Percentiles rank a stretch among this genome's conserved stretches.
Evolutionary conservation across 2,329 filamentous ascomycete genomes (phyloP).

Genomic region (Hypoxylon sp.): DNA sequence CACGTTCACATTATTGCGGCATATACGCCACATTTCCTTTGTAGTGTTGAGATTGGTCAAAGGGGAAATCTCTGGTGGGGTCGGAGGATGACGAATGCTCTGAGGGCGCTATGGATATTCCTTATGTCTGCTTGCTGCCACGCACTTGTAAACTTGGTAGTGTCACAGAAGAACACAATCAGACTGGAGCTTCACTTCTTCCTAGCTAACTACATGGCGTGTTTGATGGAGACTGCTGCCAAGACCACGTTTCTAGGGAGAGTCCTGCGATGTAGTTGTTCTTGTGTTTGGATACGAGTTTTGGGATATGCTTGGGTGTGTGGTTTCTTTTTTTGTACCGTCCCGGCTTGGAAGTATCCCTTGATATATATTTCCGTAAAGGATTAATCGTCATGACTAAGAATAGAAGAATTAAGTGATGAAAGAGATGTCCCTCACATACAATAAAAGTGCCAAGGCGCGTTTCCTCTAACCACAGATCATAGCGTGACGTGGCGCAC

Average conservation of each 20-base stretch:
- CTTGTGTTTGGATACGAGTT: conserved; percentile 8
- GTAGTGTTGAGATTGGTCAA: not conserved
- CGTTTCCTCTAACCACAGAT: not conserved
- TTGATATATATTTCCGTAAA: not conserved
- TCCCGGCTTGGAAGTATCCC: conserved; percentile 22
- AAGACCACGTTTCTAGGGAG: not conserved
- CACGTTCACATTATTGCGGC: conserved; percentile 18
- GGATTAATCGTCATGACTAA: not conserved
- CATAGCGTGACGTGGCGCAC: not conserved
- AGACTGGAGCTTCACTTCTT: conserved; percentile 20
- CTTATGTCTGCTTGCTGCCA: conserved; percentile 21
- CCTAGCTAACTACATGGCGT: conserved; percentile 15
- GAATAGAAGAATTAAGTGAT: not conserved
- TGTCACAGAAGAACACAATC: not conserved
- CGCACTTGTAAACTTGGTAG: not conserved
- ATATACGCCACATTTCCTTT: conserved; percentile 10
- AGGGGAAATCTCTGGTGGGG: not conserved
- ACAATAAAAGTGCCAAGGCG: not conserved
- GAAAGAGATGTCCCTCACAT: not conserved
- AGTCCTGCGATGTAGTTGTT: not conserved
- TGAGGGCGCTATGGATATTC: conserved; percentile 24
- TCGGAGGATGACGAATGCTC: not conserved
- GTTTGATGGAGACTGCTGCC: conserved; percentile 1
- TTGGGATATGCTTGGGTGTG: conserved; percentile 27
- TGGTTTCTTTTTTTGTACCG: conserved; percentile 5